Conservation (phyloP, 179 eudicot species). For the Carnegiea gigantea region DNA sequence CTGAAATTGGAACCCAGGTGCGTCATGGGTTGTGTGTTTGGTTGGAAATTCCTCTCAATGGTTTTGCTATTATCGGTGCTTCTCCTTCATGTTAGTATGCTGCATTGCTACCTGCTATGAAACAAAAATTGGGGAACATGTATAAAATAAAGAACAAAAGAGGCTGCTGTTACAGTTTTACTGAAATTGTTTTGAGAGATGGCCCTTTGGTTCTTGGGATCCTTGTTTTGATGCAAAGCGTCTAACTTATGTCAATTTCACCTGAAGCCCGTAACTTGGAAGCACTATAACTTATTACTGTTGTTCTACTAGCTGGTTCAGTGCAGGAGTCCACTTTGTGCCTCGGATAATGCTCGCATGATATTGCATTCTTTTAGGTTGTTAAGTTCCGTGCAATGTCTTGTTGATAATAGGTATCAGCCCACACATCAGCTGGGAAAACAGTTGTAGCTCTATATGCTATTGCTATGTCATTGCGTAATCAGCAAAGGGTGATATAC, state of each 20-base stretch:
- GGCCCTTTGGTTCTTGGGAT: not conserved
- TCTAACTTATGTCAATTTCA: not conserved
- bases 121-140: not conserved
- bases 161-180: not conserved
- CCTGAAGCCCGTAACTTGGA: not conserved
- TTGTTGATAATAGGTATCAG: conserved; percentile 69
- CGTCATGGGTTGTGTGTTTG: not conserved
- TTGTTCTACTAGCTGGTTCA: not conserved
- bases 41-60: not conserved
- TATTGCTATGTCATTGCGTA: conserved; percentile 88
- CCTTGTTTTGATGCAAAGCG: not conserved
- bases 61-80: not conserved
- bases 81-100: not conserved
- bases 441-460: conserved; percentile 95
- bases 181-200: not conserved
- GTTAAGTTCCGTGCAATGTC: not conserved
- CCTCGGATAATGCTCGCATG: not conserved
- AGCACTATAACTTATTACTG: not conserved
- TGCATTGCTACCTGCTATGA: not conserved
- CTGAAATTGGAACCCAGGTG: not conserved
- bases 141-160: not conserved
- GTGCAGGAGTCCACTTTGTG: not conserved
- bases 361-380: not conserved
- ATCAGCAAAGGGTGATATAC: conserved; percentile 90
- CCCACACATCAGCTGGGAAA: conserved; percentile 99